Base-by-base conservation (phyloP, 1,284 basidiomycete species). In the Malassezia caprae region DNA sequence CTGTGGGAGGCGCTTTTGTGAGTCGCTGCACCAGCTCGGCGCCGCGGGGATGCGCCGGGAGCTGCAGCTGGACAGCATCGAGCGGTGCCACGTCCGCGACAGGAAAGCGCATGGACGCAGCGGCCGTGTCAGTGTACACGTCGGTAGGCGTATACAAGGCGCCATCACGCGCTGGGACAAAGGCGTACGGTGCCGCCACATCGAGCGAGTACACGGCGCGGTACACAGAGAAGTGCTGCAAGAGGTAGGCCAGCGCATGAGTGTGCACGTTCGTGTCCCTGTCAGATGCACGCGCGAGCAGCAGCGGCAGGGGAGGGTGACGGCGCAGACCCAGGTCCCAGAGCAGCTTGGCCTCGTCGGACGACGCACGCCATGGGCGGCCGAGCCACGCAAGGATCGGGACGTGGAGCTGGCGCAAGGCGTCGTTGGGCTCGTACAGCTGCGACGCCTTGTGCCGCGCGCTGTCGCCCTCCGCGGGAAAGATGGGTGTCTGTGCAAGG, bases 381-480 rank as follows among this genome's bases (percentile, higher is more conserved):
- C 79, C 79, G 1, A 86, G 84, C 91, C 91, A 98, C 66, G 89
- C 88, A 35, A 98, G 79, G 1, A 93, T 73, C 0, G 90, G 89
- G 8, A 98, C 77, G 8, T 82, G 81, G 2, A 96, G 78, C 44
- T 82, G 79, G 10, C 86, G 81, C 59, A 93, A 83, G 1, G 80
- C 78, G 34, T 86, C 84, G 1, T 79, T 69, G 0, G 94, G 93
- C 69, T 96, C 90, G 67, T 93, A 94, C 8, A 76, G 61, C 44
- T 72, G 62, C 31, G 51, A 56, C 21, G 75, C 74, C 15, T 64
- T 62, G 51, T 67, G 60, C 3, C 73, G 64, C 1, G 64, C 47
- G 34, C 57, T 48, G 8, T 64, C 65, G 8, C 71, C 76, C 72
- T 90, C 87, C 49, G 81, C 80, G 0, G 83, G 82, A 65, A 96